Evolutionary conservation across 768 basidiomycete genomes (phyloP).

Genomic region (Hydnomerulius pinastri): DNA sequence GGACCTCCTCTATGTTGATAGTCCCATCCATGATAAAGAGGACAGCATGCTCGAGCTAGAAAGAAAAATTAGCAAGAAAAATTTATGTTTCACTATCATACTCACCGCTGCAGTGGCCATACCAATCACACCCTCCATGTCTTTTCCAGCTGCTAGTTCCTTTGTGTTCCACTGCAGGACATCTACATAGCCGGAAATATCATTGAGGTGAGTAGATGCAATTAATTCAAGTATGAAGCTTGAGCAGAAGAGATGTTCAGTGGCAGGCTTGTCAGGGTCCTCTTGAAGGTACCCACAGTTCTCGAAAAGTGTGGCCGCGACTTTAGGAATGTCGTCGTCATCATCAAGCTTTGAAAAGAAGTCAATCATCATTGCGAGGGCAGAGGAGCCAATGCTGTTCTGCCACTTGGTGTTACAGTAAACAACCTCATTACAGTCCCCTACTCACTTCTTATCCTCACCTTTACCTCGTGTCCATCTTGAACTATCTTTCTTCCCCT

Average conservation of each 20-base stretch:
- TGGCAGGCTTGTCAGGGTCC: neutral
- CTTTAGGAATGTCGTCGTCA: neutral
- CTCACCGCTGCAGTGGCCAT: constrained; percentile 1
- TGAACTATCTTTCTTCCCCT: too few species aligned
- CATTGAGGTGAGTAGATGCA: neutral
- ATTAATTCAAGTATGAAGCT: constrained; percentile 1
- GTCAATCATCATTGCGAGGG: constrained; percentile 1
- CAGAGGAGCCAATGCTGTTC: constrained; percentile 1
- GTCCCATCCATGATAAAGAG: neutral
- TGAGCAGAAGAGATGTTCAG: neutral
- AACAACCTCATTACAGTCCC: too few species aligned
- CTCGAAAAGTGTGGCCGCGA: constrained; percentile 3
- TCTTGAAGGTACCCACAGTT: neutral
- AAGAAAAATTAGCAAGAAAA: neutral
- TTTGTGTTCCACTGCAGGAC: neutral
- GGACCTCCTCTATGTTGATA: neutral
- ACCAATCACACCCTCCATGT: constrained; percentile 1
- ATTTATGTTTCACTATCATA: neutral
- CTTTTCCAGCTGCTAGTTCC: neutral
- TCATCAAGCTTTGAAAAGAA: neutral
- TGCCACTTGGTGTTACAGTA: too few species aligned
- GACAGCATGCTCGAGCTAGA: neutral
- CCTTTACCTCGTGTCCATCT: too few species aligned
- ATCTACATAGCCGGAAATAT: neutral
- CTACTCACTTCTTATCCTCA: too few species aligned